Percentiles rank a stretch among this genome's conserved stretches.
These are phyloP conservation scores for Ophiostoma ulmi DNA, from an alignment of 2,329 filamentous ascomycete genomes.

Conservation along the genomic window DNA sequence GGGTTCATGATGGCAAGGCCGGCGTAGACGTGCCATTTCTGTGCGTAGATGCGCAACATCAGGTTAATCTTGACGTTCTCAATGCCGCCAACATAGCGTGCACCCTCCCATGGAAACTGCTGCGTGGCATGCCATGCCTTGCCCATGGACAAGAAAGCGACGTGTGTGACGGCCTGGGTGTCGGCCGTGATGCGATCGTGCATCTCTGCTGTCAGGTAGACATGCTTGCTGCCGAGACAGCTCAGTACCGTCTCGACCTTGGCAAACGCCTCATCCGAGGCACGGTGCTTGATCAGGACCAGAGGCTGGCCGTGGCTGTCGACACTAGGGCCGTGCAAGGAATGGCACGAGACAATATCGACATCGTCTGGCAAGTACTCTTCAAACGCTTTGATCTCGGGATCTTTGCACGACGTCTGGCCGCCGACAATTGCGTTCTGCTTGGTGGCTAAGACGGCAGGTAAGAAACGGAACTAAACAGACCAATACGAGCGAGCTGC, in stretches of 20 bases:
- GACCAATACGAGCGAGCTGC: background rate
- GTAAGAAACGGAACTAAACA: background rate
- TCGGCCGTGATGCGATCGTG: conserved; percentile 98
- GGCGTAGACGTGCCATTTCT: conserved; percentile 99
- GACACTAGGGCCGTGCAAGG: conserved; percentile 86
- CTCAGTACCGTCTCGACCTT: conserved; percentile 78
- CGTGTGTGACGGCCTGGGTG: conserved; percentile 96
- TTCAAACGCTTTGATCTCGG: conserved; percentile 91
- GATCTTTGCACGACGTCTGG: conserved; percentile 96
- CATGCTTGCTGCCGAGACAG: conserved; percentile 79
- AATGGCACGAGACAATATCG: conserved; percentile 93
- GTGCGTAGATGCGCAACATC: conserved; percentile 91
- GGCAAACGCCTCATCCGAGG: conserved; percentile 66
- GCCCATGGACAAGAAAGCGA: conserved; percentile 94
- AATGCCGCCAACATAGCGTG: conserved; percentile 93
- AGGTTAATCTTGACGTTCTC: conserved; percentile 99
- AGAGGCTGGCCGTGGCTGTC: conserved; percentile 73
- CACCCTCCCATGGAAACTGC: conserved; percentile 94
- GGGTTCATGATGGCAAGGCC: conserved; percentile 96
- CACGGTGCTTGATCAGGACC: conserved; percentile 86
- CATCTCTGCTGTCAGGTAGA: conserved; percentile 77
- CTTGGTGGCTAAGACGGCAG: conserved; percentile 62
- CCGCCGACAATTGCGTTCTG: conserved; percentile 92
- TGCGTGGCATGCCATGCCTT: conserved; percentile 93
- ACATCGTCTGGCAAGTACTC: conserved; percentile 80